Evolutionary conservation across 192 early-diverging fungal species (phyloP).

Genomic region (Podila horticola): DNA sequence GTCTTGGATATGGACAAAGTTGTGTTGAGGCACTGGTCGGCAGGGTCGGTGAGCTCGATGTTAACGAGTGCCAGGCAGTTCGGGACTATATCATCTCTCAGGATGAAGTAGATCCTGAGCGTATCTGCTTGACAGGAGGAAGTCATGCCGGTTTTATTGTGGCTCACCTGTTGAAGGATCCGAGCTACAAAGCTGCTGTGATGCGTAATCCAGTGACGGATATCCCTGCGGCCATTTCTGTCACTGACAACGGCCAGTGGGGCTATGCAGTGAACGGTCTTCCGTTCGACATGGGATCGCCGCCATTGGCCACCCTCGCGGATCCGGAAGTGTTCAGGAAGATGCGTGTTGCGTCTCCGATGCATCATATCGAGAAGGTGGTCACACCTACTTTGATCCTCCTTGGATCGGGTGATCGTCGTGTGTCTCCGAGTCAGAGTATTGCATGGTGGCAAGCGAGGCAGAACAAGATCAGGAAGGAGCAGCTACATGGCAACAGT

Average conservation of each 20-base stretch:
- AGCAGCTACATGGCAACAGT: conserved; percentile 8
- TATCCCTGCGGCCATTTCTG: conserved; percentile 53
- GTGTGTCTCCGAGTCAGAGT: conserved; percentile 77
- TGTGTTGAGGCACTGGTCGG: conserved; percentile 71
- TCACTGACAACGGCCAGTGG: conserved; percentile 81
- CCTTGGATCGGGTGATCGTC: conserved; percentile 73
- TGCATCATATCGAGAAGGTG: conserved; percentile 62
- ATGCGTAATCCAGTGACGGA: conserved; percentile 77
- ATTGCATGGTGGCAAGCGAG: conserved; percentile 53
- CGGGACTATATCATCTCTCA: conserved; percentile 51
- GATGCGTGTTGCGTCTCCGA: conserved; percentile 69
- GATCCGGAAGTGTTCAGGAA: conserved; percentile 62
- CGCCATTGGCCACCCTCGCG: conserved; percentile 62
- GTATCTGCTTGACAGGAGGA: conserved; percentile 73
- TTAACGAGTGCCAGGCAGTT: conserved; percentile 69
- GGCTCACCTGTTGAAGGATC: conserved; percentile 62
- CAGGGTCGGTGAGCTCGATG: conserved; percentile 70
- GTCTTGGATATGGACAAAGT: conserved; percentile 78
- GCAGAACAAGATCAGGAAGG: conserved; percentile 51
- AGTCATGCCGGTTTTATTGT: conserved; percentile 78
- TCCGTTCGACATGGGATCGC: conserved; percentile 56
- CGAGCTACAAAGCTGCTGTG: conserved; percentile 69
- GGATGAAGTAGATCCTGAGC: conserved; percentile 56
- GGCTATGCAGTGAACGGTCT: conserved; percentile 73
- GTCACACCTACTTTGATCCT: conserved; percentile 72